A percentile compares a stretch with the other conserved stretches of the same genome.
Evolutionary conservation across 2,329 filamentous ascomycete species (phyloP).

Genomic region (Talaromyces amestolkiae): DNA sequence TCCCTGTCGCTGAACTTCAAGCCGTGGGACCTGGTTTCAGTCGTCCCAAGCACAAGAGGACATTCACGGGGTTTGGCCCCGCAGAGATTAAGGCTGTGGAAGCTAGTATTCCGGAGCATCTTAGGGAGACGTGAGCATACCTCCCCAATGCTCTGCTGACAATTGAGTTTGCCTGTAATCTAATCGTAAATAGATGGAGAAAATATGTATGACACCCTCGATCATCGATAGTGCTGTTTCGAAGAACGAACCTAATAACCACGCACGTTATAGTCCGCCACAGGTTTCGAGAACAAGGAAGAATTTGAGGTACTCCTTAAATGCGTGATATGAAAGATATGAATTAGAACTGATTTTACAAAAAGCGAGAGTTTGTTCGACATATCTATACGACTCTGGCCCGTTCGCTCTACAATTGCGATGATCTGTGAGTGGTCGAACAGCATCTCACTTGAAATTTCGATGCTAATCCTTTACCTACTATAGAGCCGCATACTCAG

Average conservation of each 20-base stretch:
- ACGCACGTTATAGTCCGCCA: conserved; percentile 50
- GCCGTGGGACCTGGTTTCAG: conserved; percentile 81
- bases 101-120: conserved; percentile 82
- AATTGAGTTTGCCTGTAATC: not conserved
- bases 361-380: conserved; percentile 75
- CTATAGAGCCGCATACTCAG: conserved; percentile 75
- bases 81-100: conserved; percentile 92
- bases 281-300: conserved; percentile 73
- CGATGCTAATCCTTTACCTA: not conserved
- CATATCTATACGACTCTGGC: conserved; percentile 97
- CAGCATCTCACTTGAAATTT: not conserved
- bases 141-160: not conserved
- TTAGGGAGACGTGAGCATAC: conserved; percentile 71
- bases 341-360: not conserved
- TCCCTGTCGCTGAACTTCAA: conserved; percentile 81
- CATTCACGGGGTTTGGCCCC: conserved; percentile 89
- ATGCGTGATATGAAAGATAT: not conserved
- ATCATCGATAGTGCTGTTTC: not conserved
- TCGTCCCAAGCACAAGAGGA: conserved; percentile 95
- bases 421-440: conserved; percentile 61
- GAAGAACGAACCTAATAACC: not conserved
- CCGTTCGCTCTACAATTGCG: conserved; percentile 96
- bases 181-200: conserved; percentile 50
- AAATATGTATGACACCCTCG: conserved; percentile 52
- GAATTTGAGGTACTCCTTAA: conserved; percentile 61